Evolutionary conservation across 495 filamentous ascomycete genomes (phyloP), one percentile per base, ranked within the genome.

Genomic region (Aspergillus steynii): DNA sequence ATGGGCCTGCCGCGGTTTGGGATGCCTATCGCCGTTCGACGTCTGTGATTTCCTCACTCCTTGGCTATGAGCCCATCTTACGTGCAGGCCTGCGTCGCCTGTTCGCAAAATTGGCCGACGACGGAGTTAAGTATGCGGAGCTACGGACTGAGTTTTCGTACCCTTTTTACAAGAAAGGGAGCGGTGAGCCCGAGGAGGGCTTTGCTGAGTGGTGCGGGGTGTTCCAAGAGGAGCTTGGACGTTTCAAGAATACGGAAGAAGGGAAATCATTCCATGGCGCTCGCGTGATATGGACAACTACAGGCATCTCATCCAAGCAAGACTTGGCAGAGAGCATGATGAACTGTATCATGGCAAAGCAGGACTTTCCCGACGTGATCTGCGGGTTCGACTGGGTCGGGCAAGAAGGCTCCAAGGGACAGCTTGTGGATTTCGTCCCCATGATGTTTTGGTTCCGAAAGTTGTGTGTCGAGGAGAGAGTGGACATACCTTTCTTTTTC

Each of bases 401-500:
- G 1, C 89, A 92, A 73, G 95, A 97, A 78, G 88, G 94, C 64
- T 66, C 77, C 5, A 92, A 93, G 5, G 81, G 90, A 46, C 79
- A 92, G 1, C 85, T 97, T 8, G 82, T 81, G 29, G 89, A 93
- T 64, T 77, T 96, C 2, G 82, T 92, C 0, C 92, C 93, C 0
- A 83, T 96, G 56, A 75, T 98, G 1, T 92, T 97, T 67, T 97
- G 91, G 91, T 97, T 98, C 79, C 86, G 86, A 42, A 94, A 94
- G 68, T 83, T 85, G 55, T 97, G 93, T 69, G 82, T 83, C 10
- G 83, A 90, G 66, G 87, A 92, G 69, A 86, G 82, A 7, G 82
- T 96, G 31, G 85, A 95, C 27, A 88, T 99, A n/a, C 95, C 95
- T 3, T 96, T 96, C 75, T 95, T 94, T 78, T 93, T 99, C 73